Evolutionary conservation across 345 rosid species (phyloP).

Genomic region (Eucalyptus pauciflora): DNA sequence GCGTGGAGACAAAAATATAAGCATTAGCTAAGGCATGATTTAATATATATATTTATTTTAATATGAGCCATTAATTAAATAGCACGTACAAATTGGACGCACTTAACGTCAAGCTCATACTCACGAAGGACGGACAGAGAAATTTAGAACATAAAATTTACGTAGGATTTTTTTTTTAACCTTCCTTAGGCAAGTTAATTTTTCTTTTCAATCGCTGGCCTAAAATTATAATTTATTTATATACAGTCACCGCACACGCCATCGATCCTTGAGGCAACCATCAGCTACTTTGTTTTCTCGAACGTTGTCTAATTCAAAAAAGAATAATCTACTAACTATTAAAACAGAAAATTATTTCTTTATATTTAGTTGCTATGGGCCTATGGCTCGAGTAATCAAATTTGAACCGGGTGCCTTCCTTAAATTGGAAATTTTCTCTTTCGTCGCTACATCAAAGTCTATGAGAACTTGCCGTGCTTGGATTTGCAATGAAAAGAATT

Average conservation of each 20-base stretch:
- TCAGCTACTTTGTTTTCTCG: neutral
- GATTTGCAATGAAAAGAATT: neutral
- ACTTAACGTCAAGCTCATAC: neutral
- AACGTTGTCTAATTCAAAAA: neutral
- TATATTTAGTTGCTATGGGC: neutral
- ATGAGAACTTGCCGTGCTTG: neutral
- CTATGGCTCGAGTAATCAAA: neutral
- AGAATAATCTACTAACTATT: neutral
- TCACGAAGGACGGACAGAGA: neutral
- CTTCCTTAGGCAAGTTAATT: neutral
- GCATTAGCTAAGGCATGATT: neutral
- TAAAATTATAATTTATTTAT: neutral
- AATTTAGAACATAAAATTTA: neutral
- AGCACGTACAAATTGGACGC: neutral
- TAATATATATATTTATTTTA: neutral
- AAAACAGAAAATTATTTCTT: neutral
- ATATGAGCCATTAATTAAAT: neutral
- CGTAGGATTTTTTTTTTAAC: neutral
- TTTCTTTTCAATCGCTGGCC: neutral
- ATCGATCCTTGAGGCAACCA: neutral
- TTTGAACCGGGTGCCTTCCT: neutral
- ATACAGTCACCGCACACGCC: neutral
- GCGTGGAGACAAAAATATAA: neutral
- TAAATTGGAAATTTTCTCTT: neutral
- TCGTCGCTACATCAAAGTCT: neutral